Conservation (phyloP, 495 filamentous ascomycete genomes). For the Copromyces sp. region DNA sequence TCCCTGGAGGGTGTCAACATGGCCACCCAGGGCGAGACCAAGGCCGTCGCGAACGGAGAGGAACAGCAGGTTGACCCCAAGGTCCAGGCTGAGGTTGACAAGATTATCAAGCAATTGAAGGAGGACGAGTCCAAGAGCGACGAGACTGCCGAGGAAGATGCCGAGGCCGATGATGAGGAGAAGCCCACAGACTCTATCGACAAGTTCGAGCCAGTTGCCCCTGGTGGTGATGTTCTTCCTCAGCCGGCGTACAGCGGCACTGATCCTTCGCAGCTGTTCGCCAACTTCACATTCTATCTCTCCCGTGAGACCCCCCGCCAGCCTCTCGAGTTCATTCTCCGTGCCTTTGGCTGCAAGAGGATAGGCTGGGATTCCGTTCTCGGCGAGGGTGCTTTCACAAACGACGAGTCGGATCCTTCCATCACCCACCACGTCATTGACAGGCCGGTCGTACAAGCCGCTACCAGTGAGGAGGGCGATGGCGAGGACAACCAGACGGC, state of each 20-base stretch:
- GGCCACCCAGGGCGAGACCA: conserved; percentile 36
- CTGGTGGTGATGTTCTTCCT: conserved; percentile 74
- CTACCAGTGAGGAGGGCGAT: conserved; percentile 47
- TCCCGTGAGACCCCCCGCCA: conserved; percentile 89
- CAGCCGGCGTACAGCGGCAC: conserved; percentile 59
- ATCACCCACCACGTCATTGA: conserved; percentile 98
- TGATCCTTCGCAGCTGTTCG: conserved; percentile 61
- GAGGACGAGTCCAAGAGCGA: conserved; percentile 32
- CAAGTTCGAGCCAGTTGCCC: conserved; percentile 68
- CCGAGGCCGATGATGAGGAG: conserved; percentile 40
- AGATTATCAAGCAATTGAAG: conserved; percentile 42
- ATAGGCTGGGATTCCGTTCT: conserved; percentile 87
- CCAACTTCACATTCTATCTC: conserved; percentile 80
- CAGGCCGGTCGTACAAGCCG: conserved; percentile 57
- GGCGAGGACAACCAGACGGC: conserved; percentile 46
- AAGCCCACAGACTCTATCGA: conserved; percentile 62
- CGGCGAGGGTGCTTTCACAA: conserved; percentile 85
- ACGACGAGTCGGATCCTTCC: conserved; percentile 70
- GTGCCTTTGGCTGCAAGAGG: conserved; percentile 90
- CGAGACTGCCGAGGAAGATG: conserved; percentile 30
- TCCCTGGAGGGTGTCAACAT: conserved; percentile 62
- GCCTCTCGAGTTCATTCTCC: conserved; percentile 86
- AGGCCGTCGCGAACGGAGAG: conserved; percentile 45
- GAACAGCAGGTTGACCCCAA: conserved; percentile 35
- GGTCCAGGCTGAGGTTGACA: conserved; percentile 46